phyloP scores from a whole-genome alignment of 345 rosid genomes.

The Camelina sativa region DNA sequence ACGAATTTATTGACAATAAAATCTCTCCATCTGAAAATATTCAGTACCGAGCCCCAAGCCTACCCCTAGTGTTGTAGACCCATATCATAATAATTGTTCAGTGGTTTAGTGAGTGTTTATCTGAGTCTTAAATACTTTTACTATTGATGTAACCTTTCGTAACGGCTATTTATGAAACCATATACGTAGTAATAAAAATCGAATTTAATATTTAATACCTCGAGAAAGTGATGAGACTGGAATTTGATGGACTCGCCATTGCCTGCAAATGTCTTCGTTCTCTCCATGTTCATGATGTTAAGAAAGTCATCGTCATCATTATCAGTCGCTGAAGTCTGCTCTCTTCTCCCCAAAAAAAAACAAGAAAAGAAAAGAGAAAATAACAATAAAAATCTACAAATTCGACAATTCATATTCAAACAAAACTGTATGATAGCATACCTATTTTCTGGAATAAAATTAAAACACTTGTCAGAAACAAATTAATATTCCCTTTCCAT shows the following conservation, averaged over 20 bases:
- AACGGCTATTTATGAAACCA: conserved; percentile 32
- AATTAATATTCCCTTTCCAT: conserved; percentile 42
- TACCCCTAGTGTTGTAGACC: conserved; percentile 36
- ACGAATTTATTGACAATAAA: background rate
- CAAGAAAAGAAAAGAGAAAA: background rate
- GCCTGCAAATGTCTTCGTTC: conserved; percentile 47
- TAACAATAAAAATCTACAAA: background rate
- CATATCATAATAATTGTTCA: conserved; percentile 32
- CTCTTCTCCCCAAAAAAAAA: conserved; percentile 34
- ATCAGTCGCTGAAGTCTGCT: conserved; percentile 44
- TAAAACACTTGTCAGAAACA: conserved; percentile 46
- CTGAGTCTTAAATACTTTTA: conserved; percentile 15
- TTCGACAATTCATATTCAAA: conserved; percentile 42
- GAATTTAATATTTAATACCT: conserved; percentile 34
- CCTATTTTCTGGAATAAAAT: conserved; percentile 39
- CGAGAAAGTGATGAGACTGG: conserved; percentile 44
- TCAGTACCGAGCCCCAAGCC: conserved; percentile 16
- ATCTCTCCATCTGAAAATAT: background rate
- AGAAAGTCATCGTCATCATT: conserved; percentile 49
- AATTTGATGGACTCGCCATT: conserved; percentile 43
- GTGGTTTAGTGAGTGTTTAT: conserved; percentile 35
- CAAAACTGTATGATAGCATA: conserved; percentile 45
- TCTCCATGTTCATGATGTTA: conserved; percentile 45
- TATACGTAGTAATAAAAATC: background rate
- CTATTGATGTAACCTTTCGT: conserved; percentile 24